A percentile compares a stretch with the other conserved stretches of the same genome.
Evolutionary conservation across 331 rosid species (phyloP).

Genomic region (Telfairia occidentalis): DNA sequence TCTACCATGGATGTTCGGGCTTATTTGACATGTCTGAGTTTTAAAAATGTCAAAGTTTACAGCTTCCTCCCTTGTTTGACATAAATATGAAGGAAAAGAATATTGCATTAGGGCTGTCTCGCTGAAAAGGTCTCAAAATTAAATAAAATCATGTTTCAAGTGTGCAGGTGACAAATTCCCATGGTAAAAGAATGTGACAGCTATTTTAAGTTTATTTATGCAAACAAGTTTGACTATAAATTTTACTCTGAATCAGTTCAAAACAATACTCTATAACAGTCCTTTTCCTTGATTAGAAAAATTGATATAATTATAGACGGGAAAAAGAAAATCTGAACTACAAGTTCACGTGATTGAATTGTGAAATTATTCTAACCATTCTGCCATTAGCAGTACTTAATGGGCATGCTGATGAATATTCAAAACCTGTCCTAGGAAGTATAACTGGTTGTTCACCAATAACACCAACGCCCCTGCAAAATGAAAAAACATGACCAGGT

Average conservation of each 20-base stretch:
- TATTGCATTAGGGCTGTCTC: background rate
- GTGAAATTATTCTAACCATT: slow-evolving; percentile 51
- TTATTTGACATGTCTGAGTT: background rate
- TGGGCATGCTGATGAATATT: slow-evolving; percentile 92
- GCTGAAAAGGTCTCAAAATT: background rate
- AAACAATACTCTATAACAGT: background rate
- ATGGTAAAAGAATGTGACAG: background rate
- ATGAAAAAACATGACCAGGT: slow-evolving; percentile 4
- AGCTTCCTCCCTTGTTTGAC: background rate
- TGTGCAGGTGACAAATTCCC: background rate
- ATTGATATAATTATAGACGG: background rate
- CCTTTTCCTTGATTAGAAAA: background rate
- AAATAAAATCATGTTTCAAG: background rate
- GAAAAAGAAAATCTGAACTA: background rate
- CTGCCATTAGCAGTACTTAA: slow-evolving; percentile 68
- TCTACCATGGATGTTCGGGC: background rate
- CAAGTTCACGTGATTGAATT: background rate
- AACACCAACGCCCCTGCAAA: slow-evolving; percentile 79
- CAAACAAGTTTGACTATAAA: background rate
- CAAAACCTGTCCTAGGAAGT: slow-evolving; percentile 75
- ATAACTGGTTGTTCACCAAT: slow-evolving; percentile 89
- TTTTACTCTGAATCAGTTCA: background rate
- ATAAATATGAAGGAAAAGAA: background rate
- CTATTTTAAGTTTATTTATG: background rate
- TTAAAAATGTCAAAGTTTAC: background rate